Base-by-base conservation (phyloP, 441 rosid genomes). In the Corymbia calophylla region DNA sequence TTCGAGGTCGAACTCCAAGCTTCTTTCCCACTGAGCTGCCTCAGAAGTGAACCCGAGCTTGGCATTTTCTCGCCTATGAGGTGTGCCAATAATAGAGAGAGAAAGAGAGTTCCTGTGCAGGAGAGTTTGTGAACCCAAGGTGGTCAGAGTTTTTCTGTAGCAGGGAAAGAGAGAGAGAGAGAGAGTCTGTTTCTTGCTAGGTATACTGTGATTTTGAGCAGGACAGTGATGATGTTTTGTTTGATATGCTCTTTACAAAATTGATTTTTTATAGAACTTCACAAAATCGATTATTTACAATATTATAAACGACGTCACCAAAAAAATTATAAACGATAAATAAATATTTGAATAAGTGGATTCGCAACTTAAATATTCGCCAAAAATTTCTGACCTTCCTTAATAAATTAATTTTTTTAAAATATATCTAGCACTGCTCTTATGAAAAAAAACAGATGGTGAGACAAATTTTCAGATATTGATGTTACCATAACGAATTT, bases 21-120 rank as follows among this genome's bases (percentile, higher is more conserved):
- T 87, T 94, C 97, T 91, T 91, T 94, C 48, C 93, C 93, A 88
- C 97, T 95, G 6, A 93, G 92, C 93, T 94, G 96, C 90, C 95
- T 94, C 84, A 94, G 80, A 90, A 93, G 93, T 47, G 95, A 93
- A 86, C 92, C 92, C 18, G 97, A 92, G 86, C 90, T 92, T 39
- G 94, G 93, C 97, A 95, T 95, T 89, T 91, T 88, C 13, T 56
- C 82, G 53, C 87, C 19, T 25, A n/a, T 44, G 48, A 29, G 68
- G 68, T 19, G 81, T 56, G 17, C 64, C 56, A 21, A n/a, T 85
- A 29, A 88, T 53, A 27, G 64, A 70, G 44, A 35, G 87, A 64
- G 82, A 19, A 55, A 60, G 62, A n/a, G 51, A 87, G 53, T 15
- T 80, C 70, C 89, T 58, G 70, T 55, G 25, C 56, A 85, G 85